phyloP scores from a whole-genome alignment of 345 rosid genomes.

The Acer negundo region DNA sequence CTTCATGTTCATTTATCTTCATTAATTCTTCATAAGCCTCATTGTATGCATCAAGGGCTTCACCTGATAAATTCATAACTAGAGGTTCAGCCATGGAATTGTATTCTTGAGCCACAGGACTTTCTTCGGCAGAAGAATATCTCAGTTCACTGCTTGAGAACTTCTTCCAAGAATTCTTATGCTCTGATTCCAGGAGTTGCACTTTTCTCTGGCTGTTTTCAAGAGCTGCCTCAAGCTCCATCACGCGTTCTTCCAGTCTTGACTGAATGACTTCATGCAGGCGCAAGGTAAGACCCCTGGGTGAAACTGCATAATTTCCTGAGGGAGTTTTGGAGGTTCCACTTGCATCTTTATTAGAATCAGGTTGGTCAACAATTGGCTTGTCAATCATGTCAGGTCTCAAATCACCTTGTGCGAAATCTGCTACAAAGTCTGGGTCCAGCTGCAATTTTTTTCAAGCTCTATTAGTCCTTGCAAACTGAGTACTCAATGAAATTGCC shows the following conservation, averaged over 20 bases:
- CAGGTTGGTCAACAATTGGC: constrained; percentile 34
- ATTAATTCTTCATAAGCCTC: constrained; percentile 70
- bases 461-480: constrained; percentile 15
- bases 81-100: constrained; percentile 44
- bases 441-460: constrained; percentile 43
- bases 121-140: constrained; percentile 25
- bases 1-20: constrained; percentile 63
- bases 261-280: constrained; percentile 68
- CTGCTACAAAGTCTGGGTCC: constrained; percentile 56
- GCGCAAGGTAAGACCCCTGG: constrained; percentile 73
- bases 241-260: constrained; percentile 61
- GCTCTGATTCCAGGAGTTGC: constrained; percentile 49
- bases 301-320: constrained; percentile 71
- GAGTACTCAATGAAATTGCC: background rate
- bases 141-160: constrained; percentile 33
- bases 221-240: constrained; percentile 77
- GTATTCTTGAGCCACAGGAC: constrained; percentile 30
- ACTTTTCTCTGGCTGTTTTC: constrained; percentile 70
- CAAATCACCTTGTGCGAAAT: constrained; percentile 69
- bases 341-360: constrained; percentile 55
- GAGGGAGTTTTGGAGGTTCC: constrained; percentile 47
- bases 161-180: constrained; percentile 36
- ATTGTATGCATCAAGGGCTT: constrained; percentile 76
- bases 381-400: constrained; percentile 33
- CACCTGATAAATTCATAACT: constrained; percentile 71